Base-by-base conservation (phyloP, 1,284 basidiomycete species). In the Paramarasmius palmivorus region DNA sequence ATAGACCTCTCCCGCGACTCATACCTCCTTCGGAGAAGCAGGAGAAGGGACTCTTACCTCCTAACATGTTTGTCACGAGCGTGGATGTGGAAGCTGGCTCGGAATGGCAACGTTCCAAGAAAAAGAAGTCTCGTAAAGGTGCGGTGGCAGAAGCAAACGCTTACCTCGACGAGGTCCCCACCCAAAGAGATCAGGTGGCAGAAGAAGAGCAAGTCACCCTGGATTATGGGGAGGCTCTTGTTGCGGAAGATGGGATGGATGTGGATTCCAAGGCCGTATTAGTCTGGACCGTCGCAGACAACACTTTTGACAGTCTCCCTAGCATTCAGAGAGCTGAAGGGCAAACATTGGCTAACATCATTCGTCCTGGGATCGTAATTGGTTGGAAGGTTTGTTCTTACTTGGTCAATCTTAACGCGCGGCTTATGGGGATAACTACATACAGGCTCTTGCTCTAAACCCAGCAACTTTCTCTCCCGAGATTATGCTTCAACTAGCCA, bases 1-100 rank as follows among this genome's bases (percentile, higher is more conserved):
- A 26, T 10, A 15, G 25, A 49, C 14, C 55, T 59, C 25, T 56
- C 19, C 63, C 70, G 12, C 75, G 72, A 1, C 67, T 90, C 7
- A 62, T 89, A 36, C 83, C 88, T 1, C 89, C 89, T 0, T 90
- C 84, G 1, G 79, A 86, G 64, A 76, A 77, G 54, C 76, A 80
- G 57, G 75, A 73, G 22, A 61, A 58, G 1, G 79, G 79, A 12
- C 58, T 68, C 44, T 60, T 88, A n/a, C 84, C 86, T 4, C 60
- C 71, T 6, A 83, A 84, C 53, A 71, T 88, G 65, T 82, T 88
- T 57, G 82, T 89, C 29, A 88, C 84, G 5, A 83, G 78, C 57
- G 73, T 88, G 3, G 84, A 88, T 60, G 84, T 88, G 9, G 85
- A 87, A 62, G 77, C 74, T 34, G 79, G 74, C 2, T 42, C 71